Percentiles rank a stretch among this genome's conserved stretches.
phyloP scores from a whole-genome alignment of 345 rosid genomes.

The Raphanus raphanistrum region DNA sequence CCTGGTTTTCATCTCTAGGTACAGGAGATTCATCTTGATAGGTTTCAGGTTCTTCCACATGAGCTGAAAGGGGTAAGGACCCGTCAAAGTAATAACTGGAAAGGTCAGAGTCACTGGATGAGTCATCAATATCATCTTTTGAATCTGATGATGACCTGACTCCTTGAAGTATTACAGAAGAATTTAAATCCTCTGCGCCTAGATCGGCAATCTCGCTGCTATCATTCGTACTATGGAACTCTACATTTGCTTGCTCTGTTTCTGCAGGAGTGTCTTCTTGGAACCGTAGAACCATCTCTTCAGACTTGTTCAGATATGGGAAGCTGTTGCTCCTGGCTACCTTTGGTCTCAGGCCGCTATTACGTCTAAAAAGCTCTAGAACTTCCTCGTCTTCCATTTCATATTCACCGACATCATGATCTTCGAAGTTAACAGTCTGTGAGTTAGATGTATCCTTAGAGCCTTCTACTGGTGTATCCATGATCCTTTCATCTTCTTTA shows the following conservation, averaged over 20 bases:
- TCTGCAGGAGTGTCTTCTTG: conserved; percentile 19
- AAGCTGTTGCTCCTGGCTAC: background rate
- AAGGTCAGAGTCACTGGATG: conserved; percentile 38
- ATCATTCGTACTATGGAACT: conserved; percentile 5
- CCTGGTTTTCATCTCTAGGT: conserved; percentile 41
- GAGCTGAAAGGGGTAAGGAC: conserved; percentile 19
- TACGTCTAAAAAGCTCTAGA: conserved; percentile 32
- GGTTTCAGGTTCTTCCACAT: conserved; percentile 30
- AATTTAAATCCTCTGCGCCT: background rate
- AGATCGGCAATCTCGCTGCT: conserved; percentile 8
- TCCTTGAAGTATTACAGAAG: background rate
- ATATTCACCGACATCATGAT: conserved; percentile 14
- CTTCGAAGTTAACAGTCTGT: background rate
- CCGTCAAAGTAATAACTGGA: conserved; percentile 37
- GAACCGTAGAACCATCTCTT: conserved; percentile 8
- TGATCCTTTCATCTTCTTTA: conserved; percentile 20
- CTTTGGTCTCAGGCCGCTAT: background rate
- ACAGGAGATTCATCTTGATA: conserved; percentile 34
- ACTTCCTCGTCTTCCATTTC: conserved; percentile 34
- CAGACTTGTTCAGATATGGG: conserved; percentile 11
- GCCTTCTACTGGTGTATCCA: background rate
- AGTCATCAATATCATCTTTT: conserved; percentile 32
- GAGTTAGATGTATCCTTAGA: conserved; percentile 20
- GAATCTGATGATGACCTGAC: conserved; percentile 24
- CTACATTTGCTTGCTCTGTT: conserved; percentile 3